Evolutionary conservation across 345 rosid species (phyloP), one percentile per base, ranked within the genome.

Genomic region (Diplotaxis tenuifolia): DNA sequence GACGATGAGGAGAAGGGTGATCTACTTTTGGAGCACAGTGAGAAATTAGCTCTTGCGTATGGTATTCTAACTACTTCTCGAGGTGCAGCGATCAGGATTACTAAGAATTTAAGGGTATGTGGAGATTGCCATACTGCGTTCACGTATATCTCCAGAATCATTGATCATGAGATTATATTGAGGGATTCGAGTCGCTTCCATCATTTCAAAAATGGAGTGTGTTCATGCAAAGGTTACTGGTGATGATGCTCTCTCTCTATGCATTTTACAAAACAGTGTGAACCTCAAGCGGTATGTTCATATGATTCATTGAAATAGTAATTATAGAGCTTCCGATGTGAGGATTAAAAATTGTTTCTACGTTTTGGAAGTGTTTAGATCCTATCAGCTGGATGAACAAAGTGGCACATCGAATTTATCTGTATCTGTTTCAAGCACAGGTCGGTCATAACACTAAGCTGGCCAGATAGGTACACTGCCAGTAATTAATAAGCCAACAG

Each of bases 171-270:
- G 79, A 89, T 92, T 79, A 83, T 88, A 81, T 31, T 89, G 83
- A 86, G 97, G 74, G 97, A 92, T 38, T 86, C 96, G 0, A 92
- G 89, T 72, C 96, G 97, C 78, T 92, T 92, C 83, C 96, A 92
- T 80, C 96, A 89, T 84, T 89, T 88, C 85, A 89, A 87, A 81
- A 79, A 80, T 23, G 98, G 96, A 29, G 32, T 83, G 6, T 92
- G 98, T 85, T 84, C 94, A 10, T 92, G 97, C 77, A 80, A 81
- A 71, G 94, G 92, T 65, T 89, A 82, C 73, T 92, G 97, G 96
- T 92, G 84, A 86, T 50, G 20, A 61, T 58, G 14, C 23, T 55
- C n/a, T 70, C n/a, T 70, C 66, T 31, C 29, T 2, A 22, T 23
- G 64, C 45, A 56, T 25, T 59, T 8, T 4, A 57, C 38, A 18